These are phyloP conservation scores for Cryptococcus floricola DNA, from an alignment of 1,284 basidiomycete genomes.

Conservation along the genomic window DNA sequence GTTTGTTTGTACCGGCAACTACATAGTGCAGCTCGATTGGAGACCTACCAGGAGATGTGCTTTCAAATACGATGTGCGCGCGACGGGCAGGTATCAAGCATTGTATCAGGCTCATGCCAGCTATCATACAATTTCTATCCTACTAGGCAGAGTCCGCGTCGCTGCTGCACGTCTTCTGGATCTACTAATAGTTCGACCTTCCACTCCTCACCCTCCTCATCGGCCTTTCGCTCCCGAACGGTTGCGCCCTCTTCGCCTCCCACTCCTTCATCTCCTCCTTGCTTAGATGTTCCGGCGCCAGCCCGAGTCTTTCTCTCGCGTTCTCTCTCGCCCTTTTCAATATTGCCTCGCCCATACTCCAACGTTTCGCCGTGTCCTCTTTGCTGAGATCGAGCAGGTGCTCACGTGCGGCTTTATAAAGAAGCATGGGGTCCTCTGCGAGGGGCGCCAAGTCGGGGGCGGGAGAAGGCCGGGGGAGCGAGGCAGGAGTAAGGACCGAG, in stretches of 20 bases:
- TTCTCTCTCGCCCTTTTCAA: slow-evolving; percentile 1
- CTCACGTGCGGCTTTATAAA: slow-evolving; percentile 2
- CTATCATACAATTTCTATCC: no score
- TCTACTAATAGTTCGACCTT: neutral
- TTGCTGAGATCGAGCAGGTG: neutral
- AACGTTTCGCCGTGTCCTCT: neutral
- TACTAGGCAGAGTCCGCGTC: no score
- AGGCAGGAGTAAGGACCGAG: neutral
- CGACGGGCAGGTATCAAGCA: no score
- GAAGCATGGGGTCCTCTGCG: neutral
- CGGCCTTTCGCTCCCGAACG: neutral
- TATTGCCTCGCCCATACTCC: neutral
- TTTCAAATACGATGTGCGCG: no score
- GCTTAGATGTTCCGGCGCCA: slow-evolving; percentile 5
- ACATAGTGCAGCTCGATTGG: no score
- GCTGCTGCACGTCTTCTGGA: neutral
- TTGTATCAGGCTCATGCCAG: no score
- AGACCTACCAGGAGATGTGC: no score
- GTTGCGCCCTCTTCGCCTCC: neutral
- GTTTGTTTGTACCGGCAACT: no score
- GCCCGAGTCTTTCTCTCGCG: slow-evolving; percentile 7
- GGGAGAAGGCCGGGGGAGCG: neutral
- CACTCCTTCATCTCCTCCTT: slow-evolving; percentile 3
- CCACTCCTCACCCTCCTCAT: neutral
- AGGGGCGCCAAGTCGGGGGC: neutral